These are phyloP conservation scores for Aureobasidium leucospermi DNA, from an alignment of 2,329 filamentous ascomycete species.

Conservation along the genomic window DNA sequence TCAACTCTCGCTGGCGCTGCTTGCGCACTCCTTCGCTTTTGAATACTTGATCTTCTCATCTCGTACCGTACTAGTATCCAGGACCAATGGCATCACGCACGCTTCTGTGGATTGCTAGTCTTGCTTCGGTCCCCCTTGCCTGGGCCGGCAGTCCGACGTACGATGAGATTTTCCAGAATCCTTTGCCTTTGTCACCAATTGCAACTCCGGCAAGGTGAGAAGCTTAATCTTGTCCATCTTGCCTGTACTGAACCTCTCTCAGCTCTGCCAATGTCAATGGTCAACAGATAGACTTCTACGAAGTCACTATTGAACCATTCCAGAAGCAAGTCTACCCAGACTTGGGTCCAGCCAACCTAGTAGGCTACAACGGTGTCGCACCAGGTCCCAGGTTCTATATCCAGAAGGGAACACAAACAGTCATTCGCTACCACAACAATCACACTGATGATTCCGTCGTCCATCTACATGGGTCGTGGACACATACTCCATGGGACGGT, in stretches of 20 bases:
- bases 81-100: neutral
- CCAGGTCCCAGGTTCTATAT: conserved; percentile 47
- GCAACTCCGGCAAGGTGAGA: conserved; percentile 13
- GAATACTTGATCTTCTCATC: neutral
- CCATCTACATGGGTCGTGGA: conserved; percentile 47
- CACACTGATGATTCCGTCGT: conserved; percentile 37
- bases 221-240: neutral
- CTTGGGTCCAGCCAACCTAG: conserved; percentile 27
- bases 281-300: conserved; percentile 40
- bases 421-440: conserved; percentile 47
- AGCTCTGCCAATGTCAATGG: conserved; percentile 15
- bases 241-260: neutral
- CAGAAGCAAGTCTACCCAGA: conserved; percentile 35
- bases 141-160: conserved; percentile 15
- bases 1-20: neutral
- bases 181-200: conserved; percentile 14
- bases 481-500: conserved; percentile 42
- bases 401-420: conserved; percentile 39
- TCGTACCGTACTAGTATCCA: neutral
- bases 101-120: neutral
- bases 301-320: conserved; percentile 36
- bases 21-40: neutral
- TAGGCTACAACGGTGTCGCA: conserved; percentile 46
- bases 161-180: conserved; percentile 14
- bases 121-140: neutral